Evolutionary conservation across 192 early-diverging fungal genomes (phyloP), one percentile per base, ranked within the genome.

Genomic region (Rhizoclosmatium globosum): DNA sequence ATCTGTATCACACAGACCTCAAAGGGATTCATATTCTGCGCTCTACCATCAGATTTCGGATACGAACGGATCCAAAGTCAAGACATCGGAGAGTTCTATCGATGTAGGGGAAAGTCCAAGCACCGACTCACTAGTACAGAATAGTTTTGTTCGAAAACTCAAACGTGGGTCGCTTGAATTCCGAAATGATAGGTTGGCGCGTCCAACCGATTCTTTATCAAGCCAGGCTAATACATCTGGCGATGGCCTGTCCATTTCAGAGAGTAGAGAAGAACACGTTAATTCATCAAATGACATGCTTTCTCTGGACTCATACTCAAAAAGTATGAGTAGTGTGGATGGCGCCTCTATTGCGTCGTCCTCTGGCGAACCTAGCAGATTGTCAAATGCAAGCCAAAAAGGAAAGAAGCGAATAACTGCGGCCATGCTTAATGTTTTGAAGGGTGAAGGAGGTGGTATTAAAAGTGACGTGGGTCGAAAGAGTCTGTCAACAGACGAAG

Each of bases 361-460:
- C 11, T 15, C 19, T 56, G 53, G 1, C 53, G 53, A 56, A 56
- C 53, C 53, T n/a, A 56, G 9, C 53, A 15, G 11, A 15, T 0
- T n/a, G 1, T 9, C 53, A 56, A 56, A n/a, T n/a, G 53, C 53
- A 9, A 56, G 53, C 53, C 53, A 39, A 19, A 23, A 2, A n/a
- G 69, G 53, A 23, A 71, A 71, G 50, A 71, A 71, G 38, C 46
- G 53, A 56, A 56, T 71, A 13, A 71, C 69, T 7, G 69, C 69
- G 39, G 69, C 69, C 6, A 71, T 71, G 69, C 38, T 71, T 4
- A 71, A 71, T 46, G 38, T 68, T 31, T 68, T 41, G 39, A 68
- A 64, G 9, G 31, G 31, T 31, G 31, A 31, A 31, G n/a, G 61
- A 23, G 39, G 39, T 38, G n/a, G 21, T 64, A 64, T 19, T n/a